phyloP scores from a whole-genome alignment of 805 yeast species.

The Cyberlindnera sargentensis region DNA sequence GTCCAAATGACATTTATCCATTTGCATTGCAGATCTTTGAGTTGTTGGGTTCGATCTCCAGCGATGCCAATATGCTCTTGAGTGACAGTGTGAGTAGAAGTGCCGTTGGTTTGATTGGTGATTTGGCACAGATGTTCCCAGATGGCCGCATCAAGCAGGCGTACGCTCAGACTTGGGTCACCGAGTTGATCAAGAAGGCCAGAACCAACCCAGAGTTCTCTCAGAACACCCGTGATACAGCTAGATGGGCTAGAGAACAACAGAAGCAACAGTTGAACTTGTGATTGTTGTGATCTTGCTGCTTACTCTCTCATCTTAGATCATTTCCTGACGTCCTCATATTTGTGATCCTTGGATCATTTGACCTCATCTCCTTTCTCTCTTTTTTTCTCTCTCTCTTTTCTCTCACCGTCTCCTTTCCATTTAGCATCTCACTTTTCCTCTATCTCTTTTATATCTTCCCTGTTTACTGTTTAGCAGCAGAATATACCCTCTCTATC shows the following conservation, averaged over 20 bases:
- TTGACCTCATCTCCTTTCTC: background rate
- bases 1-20: conserved; percentile 57
- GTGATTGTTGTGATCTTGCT: conserved; percentile 5
- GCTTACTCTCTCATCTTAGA: background rate
- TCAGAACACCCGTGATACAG: conserved; percentile 77
- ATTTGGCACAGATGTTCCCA: conserved; percentile 80
- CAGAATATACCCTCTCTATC: conserved; percentile 8
- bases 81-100: conserved; percentile 73
- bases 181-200: conserved; percentile 67
- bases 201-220: conserved; percentile 56
- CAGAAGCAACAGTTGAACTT: conserved; percentile 19
- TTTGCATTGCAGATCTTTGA: conserved; percentile 65
- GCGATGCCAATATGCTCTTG: conserved; percentile 51
- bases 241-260: conserved; percentile 93
- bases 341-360: too few relatives aligned
- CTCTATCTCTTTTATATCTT: conserved; percentile 1
- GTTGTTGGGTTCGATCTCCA: conserved; percentile 53
- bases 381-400: background rate
- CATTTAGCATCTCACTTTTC: background rate
- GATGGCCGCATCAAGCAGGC: conserved; percentile 64
- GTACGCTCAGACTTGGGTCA: conserved; percentile 72
- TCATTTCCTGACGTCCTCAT: background rate
- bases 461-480: conserved; percentile 1
- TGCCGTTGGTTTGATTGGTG: conserved; percentile 88
- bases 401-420: background rate